These are phyloP conservation scores for Sclerotinia glacialis DNA, from an alignment of 2,329 filamentous ascomycete genomes.

Conservation along the genomic window DNA sequence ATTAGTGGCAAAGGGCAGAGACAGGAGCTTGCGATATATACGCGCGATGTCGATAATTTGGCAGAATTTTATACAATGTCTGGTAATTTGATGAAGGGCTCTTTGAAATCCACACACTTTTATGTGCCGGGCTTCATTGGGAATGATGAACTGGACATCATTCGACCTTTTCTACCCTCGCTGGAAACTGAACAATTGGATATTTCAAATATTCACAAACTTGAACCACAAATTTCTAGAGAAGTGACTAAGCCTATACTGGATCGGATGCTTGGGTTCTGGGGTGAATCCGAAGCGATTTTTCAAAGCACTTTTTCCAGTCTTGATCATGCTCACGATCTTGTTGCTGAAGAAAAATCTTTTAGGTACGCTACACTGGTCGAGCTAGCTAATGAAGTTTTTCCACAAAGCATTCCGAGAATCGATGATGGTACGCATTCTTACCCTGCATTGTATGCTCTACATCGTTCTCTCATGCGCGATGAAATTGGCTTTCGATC, in stretches of 20 bases:
- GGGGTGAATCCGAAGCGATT: slow-evolving; percentile 45
- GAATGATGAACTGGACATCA: slow-evolving; percentile 42
- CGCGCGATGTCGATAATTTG: slow-evolving; percentile 43
- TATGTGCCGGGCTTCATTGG: slow-evolving; percentile 47
- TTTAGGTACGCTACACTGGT: slow-evolving; percentile 45
- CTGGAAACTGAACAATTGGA: slow-evolving; percentile 40
- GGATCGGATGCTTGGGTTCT: slow-evolving; percentile 44
- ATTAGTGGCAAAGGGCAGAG: slow-evolving; percentile 17
- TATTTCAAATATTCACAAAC: slow-evolving; percentile 40
- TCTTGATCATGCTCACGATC: slow-evolving; percentile 50
- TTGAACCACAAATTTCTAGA: slow-evolving; percentile 46
- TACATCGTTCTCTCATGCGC: slow-evolving; percentile 61
- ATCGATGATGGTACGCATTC: slow-evolving; percentile 42
- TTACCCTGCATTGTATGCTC: slow-evolving; percentile 60
- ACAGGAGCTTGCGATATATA: slow-evolving; percentile 48
- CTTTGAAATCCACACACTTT: slow-evolving; percentile 42
- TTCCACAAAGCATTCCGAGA: slow-evolving; percentile 28
- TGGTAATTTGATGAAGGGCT: slow-evolving; percentile 47
- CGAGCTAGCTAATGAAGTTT: slow-evolving; percentile 47
- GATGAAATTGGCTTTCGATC: slow-evolving; percentile 61
- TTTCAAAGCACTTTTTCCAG: slow-evolving; percentile 47
- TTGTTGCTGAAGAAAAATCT: slow-evolving; percentile 45
- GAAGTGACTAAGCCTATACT: slow-evolving; percentile 46
- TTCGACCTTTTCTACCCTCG: slow-evolving; percentile 47
- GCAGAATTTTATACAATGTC: slow-evolving; percentile 51